A percentile compares a stretch with the other conserved stretches of the same genome.
Conservation (phyloP, 2,329 filamentous ascomycete species). For the Chrysoporthe deuterocubensis region DNA sequence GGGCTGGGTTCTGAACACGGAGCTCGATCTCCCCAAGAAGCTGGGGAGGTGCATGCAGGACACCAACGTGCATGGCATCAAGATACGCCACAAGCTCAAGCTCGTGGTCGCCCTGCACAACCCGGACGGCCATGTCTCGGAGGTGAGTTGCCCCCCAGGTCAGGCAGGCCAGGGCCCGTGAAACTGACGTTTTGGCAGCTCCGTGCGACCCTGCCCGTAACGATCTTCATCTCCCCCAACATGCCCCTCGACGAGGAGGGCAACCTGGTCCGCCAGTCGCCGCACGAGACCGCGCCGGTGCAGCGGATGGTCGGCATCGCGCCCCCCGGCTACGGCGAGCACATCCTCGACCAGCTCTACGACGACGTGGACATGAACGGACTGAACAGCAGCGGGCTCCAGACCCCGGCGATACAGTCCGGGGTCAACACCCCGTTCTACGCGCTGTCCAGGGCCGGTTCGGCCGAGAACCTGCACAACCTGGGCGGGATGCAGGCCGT, state of each 20-base stretch:
- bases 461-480: constrained; percentile 76
- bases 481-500: constrained; percentile 53
- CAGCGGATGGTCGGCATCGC: constrained; percentile 68
- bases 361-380: constrained; percentile 81
- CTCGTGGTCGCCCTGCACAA: constrained; percentile 91
- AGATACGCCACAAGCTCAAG: constrained; percentile 89
- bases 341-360: constrained; percentile 88
- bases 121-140: constrained; percentile 91
- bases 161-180: constrained; percentile 5
- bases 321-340: constrained; percentile 91
- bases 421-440: constrained; percentile 83
- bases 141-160: constrained; percentile 56
- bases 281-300: constrained; percentile 53
- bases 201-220: constrained; percentile 85
- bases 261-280: constrained; percentile 69
- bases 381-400: constrained; percentile 50
- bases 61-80: constrained; percentile 85
- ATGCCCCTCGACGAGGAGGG: constrained; percentile 88
- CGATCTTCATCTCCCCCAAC: constrained; percentile 94
- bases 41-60: constrained; percentile 87
- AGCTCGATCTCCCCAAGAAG: constrained; percentile 75
- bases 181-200: constrained; percentile 54
- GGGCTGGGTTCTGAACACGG: constrained; percentile 65
- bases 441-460: constrained; percentile 72
- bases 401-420: constrained; percentile 72